Conservation (phyloP, 2,329 filamentous ascomycete species). For the Fonsecaea pugnacius region DNA sequence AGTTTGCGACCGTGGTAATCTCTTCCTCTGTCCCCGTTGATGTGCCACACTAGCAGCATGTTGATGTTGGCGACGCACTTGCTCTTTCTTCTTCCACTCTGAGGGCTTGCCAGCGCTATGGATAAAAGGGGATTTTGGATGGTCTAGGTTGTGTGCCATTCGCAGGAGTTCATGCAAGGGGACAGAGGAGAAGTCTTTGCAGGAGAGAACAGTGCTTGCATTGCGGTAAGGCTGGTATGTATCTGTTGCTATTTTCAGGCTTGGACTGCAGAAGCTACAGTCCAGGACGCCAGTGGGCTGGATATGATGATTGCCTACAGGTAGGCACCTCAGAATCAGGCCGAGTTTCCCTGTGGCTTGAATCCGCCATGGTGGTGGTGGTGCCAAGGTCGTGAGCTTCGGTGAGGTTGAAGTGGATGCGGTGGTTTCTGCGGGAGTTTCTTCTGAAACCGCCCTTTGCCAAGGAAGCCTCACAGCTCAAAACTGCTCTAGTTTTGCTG, state of each 20-base stretch:
- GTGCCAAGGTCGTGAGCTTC: neutral
- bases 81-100: conserved; percentile 14
- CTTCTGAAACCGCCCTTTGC: neutral
- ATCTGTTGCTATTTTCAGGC: neutral
- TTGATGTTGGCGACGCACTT: conserved; percentile 16
- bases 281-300: neutral
- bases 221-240: neutral
- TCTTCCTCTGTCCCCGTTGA: conserved; percentile 7
- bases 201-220: neutral
- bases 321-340: neutral
- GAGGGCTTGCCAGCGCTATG: conserved; percentile 5
- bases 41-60: conserved; percentile 23
- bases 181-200: neutral
- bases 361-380: neutral
- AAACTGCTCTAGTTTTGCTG: neutral
- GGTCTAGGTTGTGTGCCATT: neutral
- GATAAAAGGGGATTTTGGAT: neutral
- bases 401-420: neutral
- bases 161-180: neutral
- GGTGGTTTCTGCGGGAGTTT: neutral
- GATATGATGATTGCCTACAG: neutral
- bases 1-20: neutral
- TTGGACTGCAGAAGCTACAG: neutral
- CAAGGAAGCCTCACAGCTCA: neutral
- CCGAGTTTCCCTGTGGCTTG: neutral